These are phyloP conservation scores for Posidonia oceanica DNA, from an alignment of 116 monocot species.

Conservation along the genomic window DNA sequence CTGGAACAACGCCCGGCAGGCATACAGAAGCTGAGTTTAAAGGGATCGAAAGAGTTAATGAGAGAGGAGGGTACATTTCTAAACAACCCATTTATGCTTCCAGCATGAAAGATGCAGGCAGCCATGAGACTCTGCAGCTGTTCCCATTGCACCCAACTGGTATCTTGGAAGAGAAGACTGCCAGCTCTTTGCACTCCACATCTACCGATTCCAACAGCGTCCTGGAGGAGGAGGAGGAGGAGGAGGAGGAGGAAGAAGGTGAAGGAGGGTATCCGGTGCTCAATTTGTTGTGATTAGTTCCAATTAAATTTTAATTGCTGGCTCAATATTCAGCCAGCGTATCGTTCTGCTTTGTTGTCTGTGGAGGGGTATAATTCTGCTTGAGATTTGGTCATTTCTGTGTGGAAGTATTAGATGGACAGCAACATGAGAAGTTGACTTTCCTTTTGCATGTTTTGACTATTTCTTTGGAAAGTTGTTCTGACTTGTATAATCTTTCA, in stretches of 20 bases:
- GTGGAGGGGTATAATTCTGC: too few species aligned
- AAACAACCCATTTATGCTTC: background rate
- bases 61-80: background rate
- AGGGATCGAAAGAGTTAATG: background rate
- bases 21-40: background rate
- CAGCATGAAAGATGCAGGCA: background rate
- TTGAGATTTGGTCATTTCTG: too few species aligned
- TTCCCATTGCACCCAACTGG: slow-evolving; percentile 43
- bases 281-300: background rate
- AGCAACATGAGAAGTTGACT: too few species aligned
- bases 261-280: background rate
- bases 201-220: background rate
- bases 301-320: too few species aligned
- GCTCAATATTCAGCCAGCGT: background rate
- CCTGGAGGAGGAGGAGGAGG: background rate
- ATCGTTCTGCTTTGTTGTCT: background rate
- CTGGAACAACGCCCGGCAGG: background rate
- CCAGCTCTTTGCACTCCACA: background rate
- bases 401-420: too few species aligned
- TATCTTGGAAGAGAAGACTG: slow-evolving; percentile 8
- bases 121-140: slow-evolving; percentile 27
- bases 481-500: too few species aligned
- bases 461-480: too few species aligned
- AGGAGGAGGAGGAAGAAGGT: background rate
- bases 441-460: too few species aligned